Evolutionary conservation across 305 asterid species (phyloP).

Genomic region (Fraxinus baroniana): DNA sequence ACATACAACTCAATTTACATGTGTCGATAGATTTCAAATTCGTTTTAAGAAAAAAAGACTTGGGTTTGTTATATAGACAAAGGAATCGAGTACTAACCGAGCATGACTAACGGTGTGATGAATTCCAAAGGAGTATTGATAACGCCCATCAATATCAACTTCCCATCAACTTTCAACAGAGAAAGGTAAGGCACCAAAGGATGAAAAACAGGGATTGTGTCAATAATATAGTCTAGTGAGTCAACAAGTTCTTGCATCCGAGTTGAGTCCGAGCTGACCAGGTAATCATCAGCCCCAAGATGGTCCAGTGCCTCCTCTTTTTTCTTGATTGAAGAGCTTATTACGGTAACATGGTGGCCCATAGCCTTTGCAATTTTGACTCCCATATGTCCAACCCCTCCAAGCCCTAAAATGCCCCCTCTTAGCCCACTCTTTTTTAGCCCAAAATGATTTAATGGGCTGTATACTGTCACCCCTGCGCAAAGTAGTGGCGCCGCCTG

Average conservation of each 20-base stretch:
- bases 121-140: constrained; percentile 82
- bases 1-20: neutral
- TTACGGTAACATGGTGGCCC: constrained; percentile 85
- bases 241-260: constrained; percentile 62
- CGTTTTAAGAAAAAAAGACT: neutral
- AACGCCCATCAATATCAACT: constrained; percentile 89
- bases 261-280: constrained; percentile 66
- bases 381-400: constrained; percentile 98
- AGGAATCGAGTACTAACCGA: constrained; percentile 47
- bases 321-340: constrained; percentile 85
- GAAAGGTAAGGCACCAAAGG: constrained; percentile 86
- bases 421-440: constrained; percentile 58
- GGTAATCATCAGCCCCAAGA: constrained; percentile 83
- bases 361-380: constrained; percentile 89
- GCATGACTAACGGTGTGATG: constrained; percentile 85
- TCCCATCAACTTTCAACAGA: constrained; percentile 80
- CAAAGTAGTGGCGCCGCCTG: constrained; percentile 93
- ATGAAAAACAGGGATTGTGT: constrained; percentile 76
- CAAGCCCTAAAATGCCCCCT: constrained; percentile 82
- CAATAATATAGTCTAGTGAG: constrained; percentile 82
- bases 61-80: neutral
- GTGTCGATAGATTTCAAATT: neutral
- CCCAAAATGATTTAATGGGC: constrained; percentile 84
- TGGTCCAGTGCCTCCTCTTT: constrained; percentile 71
- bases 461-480: constrained; percentile 86